Base-by-base conservation (phyloP, 805 yeast genomes). In the Lipomyces spencermartinsiae region DNA sequence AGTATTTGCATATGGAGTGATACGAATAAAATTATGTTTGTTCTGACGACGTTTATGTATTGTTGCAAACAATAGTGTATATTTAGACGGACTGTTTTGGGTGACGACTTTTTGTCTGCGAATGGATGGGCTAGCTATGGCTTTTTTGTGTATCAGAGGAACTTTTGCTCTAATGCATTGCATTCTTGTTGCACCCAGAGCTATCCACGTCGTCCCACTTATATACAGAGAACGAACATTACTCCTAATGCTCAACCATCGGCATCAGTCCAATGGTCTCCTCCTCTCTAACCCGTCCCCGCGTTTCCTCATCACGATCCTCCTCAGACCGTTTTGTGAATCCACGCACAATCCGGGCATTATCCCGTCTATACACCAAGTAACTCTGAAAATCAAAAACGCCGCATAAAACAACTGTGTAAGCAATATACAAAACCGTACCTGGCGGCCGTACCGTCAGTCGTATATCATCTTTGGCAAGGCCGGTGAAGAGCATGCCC, bases 381-480 rank as follows among this genome's bases (percentile, higher is more conserved):
- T 12, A 39, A 54, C 34, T 63, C 46, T 35, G 43, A 22, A n/a
- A 61, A 19, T 49, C 16, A 19, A 61, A 55, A 7, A 53, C 22
- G 35, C 34, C 34, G 29, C 37, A 25, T 12, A 61, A 9, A 12
- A 43, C n/a, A 14, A 16, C 9, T 10, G 34, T 25, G 35, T 37
- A 61, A 3, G 55, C 9, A n/a, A 25, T 16, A 55, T 61, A 54
- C 25, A 61, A 56, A n/a, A 61, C 19, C 19, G 53, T 10, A 25
- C 64, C 64, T 14, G 54, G 34, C n/a, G 64, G 64, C 35, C 62
- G 57, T 25, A 53, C 14, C 14, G 35, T 62, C n/a, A 19, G 22
- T 10, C 22, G 37, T 8, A 43, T 4, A 51, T 46, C 63, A 14
- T 25, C n/a, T 31, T 57, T 14, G 34, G 34, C 56, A 3, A 57